Base-by-base conservation (phyloP, 140 eudicot genomes). In the Oenanthe javanica region DNA sequence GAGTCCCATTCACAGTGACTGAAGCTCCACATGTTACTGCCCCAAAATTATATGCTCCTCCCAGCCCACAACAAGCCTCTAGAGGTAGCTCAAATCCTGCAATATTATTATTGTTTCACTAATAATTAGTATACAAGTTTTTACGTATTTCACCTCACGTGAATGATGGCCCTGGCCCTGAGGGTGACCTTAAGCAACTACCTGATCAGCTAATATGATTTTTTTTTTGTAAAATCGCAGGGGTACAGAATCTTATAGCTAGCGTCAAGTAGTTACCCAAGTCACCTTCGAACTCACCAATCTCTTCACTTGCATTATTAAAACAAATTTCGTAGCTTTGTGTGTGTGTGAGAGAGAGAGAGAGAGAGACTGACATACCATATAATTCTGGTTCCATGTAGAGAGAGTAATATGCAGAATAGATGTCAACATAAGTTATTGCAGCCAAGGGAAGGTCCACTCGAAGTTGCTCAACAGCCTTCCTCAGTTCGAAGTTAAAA, bases 391-490 rank as follows among this genome's bases (percentile, higher is more conserved):
- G 89, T 78, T 83, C 84, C 73, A 80, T 78, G 70, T 91, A 84
- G 79, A 93, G 92, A 63, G 87, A 45, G 38, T 89, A 87, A 76
- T 91, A 89, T 19, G 84, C 86, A 0, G 92, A 72, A 67, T 91
- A 91, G 36, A 93, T 40, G 64, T 93, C 98, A 10, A 91, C 93
- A 31, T 89, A 91, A 9, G 92, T 91, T 71, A 93, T 80, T 38
- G 91, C 81, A 15, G 93, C 98, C 38, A 72, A 10, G 12, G 87
- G 93, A 11, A 93, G 89, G 27, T 84, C 79, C 80, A 83, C 72
- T 27, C 96, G 87, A 3, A 93, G 86, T 59, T 84, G 81, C 40
- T n/a, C 61, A n/a, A 89, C 92, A 0, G 77, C 75, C 61, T 88
- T 80, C 75, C 86, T 91, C 54, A 93, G 59, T 13, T 42, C 78